These are phyloP conservation scores for Passiflora organensis DNA, from an alignment of 345 rosid species.

Conservation along the genomic window DNA sequence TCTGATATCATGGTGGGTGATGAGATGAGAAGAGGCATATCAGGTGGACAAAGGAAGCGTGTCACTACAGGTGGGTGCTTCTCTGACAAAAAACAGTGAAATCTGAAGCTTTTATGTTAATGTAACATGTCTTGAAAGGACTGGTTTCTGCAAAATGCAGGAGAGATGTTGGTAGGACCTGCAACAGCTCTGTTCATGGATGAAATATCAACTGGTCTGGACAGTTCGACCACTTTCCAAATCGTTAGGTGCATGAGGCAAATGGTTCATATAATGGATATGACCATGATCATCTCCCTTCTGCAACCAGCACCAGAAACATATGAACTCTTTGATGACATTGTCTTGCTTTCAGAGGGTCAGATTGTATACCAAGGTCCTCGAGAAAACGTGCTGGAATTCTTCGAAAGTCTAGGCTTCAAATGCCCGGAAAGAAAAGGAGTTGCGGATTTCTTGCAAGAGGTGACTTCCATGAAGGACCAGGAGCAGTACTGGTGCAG, in stretches of 20 bases:
- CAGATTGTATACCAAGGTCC: slow-evolving; percentile 71
- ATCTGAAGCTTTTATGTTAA: not conserved
- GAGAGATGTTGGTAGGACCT: slow-evolving; percentile 44
- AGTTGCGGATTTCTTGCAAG: slow-evolving; percentile 74
- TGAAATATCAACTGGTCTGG: slow-evolving; percentile 51
- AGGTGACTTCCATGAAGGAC: slow-evolving; percentile 72
- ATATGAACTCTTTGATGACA: slow-evolving; percentile 68
- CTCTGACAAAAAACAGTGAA: no score
- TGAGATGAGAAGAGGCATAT: slow-evolving; percentile 48
- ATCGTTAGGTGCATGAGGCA: slow-evolving; percentile 40
- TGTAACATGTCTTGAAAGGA: no score
- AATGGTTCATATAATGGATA: slow-evolving; percentile 42
- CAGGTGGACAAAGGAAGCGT: slow-evolving; percentile 47
- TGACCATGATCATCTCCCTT: slow-evolving; percentile 41
- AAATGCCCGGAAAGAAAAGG: slow-evolving; percentile 70
- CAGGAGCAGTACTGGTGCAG: slow-evolving; percentile 73
- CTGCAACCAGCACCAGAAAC: slow-evolving; percentile 53
- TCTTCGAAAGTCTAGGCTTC: slow-evolving; percentile 70
- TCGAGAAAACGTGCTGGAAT: slow-evolving; percentile 52
- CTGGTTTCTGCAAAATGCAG: not conserved
- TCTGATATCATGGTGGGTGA: slow-evolving; percentile 41
- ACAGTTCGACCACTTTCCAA: slow-evolving; percentile 48
- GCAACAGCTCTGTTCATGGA: slow-evolving; percentile 46
- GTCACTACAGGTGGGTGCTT: slow-evolving; percentile 32
- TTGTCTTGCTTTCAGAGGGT: slow-evolving; percentile 64